phyloP scores from a whole-genome alignment of 257 asterid species.

The Leptodermis oblonga region DNA sequence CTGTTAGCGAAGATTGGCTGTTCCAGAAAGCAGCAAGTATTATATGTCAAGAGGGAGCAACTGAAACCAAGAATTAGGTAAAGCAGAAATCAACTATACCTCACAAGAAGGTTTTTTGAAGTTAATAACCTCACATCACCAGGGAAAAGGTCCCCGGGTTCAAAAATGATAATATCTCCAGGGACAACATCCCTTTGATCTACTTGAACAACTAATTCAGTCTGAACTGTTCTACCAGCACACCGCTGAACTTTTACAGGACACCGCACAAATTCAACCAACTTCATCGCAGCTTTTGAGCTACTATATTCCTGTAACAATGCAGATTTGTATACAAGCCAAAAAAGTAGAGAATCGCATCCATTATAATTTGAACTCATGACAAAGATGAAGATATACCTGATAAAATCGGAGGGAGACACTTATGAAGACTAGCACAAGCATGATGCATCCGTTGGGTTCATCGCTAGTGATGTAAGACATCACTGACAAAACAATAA shows the following conservation, averaged over 20 bases:
- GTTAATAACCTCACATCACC: conserved; percentile 24
- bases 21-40: conserved; percentile 2
- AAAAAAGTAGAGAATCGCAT: neutral
- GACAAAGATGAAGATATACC: neutral
- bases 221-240: conserved; percentile 25
- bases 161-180: conserved; percentile 19
- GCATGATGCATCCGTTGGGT: conserved; percentile 27
- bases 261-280: conserved; percentile 15
- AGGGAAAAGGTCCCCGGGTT: conserved; percentile 25
- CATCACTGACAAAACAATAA: conserved; percentile 15
- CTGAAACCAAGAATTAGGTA: neutral
- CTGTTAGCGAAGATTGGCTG: conserved; percentile 25
- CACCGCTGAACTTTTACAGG: conserved; percentile 22
- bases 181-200: conserved; percentile 22
- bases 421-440: conserved; percentile 21
- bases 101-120: conserved; percentile 18
- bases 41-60: neutral
- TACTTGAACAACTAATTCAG: conserved; percentile 21
- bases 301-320: conserved; percentile 18
- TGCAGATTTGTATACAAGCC: neutral
- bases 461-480: conserved; percentile 21
- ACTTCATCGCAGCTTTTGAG: conserved; percentile 23
- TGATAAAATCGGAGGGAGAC: conserved; percentile 27
- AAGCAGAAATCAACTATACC: conserved; percentile 1
- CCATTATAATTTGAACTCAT: neutral